A percentile compares a stretch with the other conserved stretches of the same genome.
Conservation (phyloP, 257 asterid genomes). For the Gardenia jasminoides region DNA sequence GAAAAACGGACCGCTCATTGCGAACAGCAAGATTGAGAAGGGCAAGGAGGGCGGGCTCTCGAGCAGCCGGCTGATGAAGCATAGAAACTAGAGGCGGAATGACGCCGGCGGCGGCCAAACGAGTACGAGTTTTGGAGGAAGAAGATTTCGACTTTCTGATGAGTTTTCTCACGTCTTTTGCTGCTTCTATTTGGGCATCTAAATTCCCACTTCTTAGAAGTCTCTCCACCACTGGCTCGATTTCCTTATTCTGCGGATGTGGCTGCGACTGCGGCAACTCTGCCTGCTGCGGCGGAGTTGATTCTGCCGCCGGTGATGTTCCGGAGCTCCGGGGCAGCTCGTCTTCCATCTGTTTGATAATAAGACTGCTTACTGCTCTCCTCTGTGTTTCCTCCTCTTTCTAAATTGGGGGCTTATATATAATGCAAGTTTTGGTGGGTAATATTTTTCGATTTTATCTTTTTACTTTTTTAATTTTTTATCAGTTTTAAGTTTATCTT, state of each 20-base stretch:
- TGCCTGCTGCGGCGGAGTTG: constrained; percentile 1
- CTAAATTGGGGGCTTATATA: background rate
- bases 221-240: constrained; percentile 64
- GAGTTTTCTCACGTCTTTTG: constrained; percentile 67
- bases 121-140: constrained; percentile 63
- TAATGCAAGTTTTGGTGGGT: background rate
- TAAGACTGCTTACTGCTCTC: constrained; percentile 4
- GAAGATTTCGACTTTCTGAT: constrained; percentile 57
- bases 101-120: constrained; percentile 79
- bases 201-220: constrained; percentile 61
- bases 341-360: constrained; percentile 17
- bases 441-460: background rate
- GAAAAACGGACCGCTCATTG: constrained; percentile 51
- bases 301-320: constrained; percentile 12
- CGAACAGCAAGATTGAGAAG: constrained; percentile 94
- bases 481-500: background rate
- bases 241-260: constrained; percentile 32
- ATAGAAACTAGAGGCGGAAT: constrained; percentile 79
- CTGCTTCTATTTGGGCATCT: constrained; percentile 66
- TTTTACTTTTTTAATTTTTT: background rate
- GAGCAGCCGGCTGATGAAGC: constrained; percentile 60
- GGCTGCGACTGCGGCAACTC: constrained; percentile 16
- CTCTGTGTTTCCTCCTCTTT: background rate
- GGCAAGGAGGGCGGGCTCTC: constrained; percentile 83
- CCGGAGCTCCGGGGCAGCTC: too few relatives aligned